Evolutionary conservation across 2,329 filamentous ascomycete genomes (phyloP), one percentile per base, ranked within the genome.

Genomic region (Colletotrichum viniferum): DNA sequence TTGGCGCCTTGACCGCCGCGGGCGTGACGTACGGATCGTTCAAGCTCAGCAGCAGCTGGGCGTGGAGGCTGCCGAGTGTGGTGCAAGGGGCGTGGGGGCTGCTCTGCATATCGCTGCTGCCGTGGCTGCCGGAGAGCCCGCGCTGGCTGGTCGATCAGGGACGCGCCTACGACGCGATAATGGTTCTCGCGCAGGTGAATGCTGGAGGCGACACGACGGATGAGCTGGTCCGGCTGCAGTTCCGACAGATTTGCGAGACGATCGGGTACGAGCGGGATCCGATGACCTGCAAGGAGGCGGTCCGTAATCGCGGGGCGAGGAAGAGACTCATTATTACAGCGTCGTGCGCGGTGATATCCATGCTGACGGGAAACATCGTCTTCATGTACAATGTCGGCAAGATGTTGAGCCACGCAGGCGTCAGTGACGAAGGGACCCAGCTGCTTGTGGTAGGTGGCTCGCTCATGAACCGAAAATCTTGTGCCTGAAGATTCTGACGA

Each of bases 111-210:
- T 30, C 36, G 0, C 1, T 69, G 16, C n/a, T 69, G 8, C 67
- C 56, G n/a, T 69, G 36, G 67, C 48, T 73, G 56, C 71, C 71
- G 5, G 66, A 73, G 30, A 73, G 71, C 1, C 71, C 66, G 8
- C 71, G 66, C 4, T 73, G 66, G 71, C 24, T 73, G 28, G 28
- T 73, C 9, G 71, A 73, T 13, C 56, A 73, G 28, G 71, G 67
- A 34, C 58, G 43, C 7, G 16, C 58, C 0, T 18, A 73, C 10
- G 71, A 73, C 0, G 71, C 65, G 5, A 24, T 73, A 28, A 13
- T 24, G 14, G 67, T 74, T 5, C 58, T 74, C 7, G 60, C 71
- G 4, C 32, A 61, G 32, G 43, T 34, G 1, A 69, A 74, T 7
- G 30, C 66, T 10, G 64, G 34, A 5, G 66, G 66, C 2, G 24